These are phyloP conservation scores for Stagonosporopsis tanaceti DNA, from an alignment of 2,329 filamentous ascomycete species.

Conservation along the genomic window DNA sequence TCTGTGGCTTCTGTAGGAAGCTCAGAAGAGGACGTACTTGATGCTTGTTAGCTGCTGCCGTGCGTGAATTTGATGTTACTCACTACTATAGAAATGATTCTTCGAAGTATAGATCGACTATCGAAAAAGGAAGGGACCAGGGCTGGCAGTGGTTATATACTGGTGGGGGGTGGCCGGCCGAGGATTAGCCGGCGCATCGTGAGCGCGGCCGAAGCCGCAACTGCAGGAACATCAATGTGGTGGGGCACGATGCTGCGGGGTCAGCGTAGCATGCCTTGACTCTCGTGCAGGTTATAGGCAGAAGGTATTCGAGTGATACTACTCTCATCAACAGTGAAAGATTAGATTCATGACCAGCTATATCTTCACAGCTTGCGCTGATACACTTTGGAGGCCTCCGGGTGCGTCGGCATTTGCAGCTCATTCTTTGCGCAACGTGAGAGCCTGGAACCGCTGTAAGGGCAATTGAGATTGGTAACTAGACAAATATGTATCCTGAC, in stretches of 20 bases:
- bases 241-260: constrained; percentile 22
- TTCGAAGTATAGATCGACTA: constrained; percentile 30
- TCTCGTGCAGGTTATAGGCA: background rate
- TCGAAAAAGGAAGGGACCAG: background rate
- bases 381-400: too few species aligned
- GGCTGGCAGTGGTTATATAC: background rate
- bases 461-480: background rate
- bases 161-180: background rate
- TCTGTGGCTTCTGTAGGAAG: constrained; percentile 93
- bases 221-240: constrained; percentile 20
- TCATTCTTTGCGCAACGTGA: too few species aligned
- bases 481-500: background rate
- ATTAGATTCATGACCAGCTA: too few species aligned
- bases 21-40: constrained; percentile 84
- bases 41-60: too few species aligned
- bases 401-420: too few species aligned
- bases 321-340: too few species aligned
- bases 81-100: constrained; percentile 81
- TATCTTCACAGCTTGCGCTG: too few species aligned
- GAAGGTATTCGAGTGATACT: too few species aligned
- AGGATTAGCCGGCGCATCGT: constrained; percentile 1
- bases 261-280: constrained; percentile 1
- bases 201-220: constrained; percentile 17
- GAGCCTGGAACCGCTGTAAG: background rate
- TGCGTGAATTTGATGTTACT: too few species aligned